These are phyloP conservation scores for Cryphonectria japonica DNA, from an alignment of 2,329 filamentous ascomycete genomes.

Conservation along the genomic window DNA sequence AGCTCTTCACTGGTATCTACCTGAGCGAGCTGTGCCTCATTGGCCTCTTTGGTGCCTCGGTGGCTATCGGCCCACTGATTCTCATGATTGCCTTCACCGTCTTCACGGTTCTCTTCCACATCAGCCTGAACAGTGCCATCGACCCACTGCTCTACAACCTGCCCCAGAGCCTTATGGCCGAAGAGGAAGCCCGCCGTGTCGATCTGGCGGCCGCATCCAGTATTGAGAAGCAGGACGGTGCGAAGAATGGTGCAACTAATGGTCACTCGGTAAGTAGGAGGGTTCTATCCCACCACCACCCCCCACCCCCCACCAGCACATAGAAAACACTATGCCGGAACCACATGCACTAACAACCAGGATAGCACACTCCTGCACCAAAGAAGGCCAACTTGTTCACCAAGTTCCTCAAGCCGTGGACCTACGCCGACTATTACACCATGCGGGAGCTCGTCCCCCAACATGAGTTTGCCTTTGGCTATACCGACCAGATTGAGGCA, in stretches of 20 bases:
- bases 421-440: constrained; percentile 72
- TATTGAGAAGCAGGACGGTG: constrained; percentile 21
- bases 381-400: constrained; percentile 62
- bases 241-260: constrained; percentile 28
- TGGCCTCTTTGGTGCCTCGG: constrained; percentile 76
- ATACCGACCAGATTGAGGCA: constrained; percentile 63
- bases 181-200: constrained; percentile 44
- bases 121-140: constrained; percentile 73
- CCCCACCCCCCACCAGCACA: background rate
- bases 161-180: constrained; percentile 67
- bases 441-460: constrained; percentile 72
- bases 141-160: constrained; percentile 77
- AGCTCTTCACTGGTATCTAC: constrained; percentile 83
- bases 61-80: constrained; percentile 69
- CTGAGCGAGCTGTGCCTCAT: constrained; percentile 81
- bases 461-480: constrained; percentile 56
- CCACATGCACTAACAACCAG: background rate
- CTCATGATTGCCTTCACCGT: constrained; percentile 78
- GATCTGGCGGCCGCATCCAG: constrained; percentile 33
- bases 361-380: constrained; percentile 31
- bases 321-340: background rate
- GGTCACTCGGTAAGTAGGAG: constrained; percentile 31
- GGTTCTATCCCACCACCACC: too few relatives aligned
- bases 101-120: constrained; percentile 76
- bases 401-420: constrained; percentile 78